Base-by-base conservation (phyloP, 2,329 filamentous ascomycete genomes). In the Diaporthe aspalathi region DNA sequence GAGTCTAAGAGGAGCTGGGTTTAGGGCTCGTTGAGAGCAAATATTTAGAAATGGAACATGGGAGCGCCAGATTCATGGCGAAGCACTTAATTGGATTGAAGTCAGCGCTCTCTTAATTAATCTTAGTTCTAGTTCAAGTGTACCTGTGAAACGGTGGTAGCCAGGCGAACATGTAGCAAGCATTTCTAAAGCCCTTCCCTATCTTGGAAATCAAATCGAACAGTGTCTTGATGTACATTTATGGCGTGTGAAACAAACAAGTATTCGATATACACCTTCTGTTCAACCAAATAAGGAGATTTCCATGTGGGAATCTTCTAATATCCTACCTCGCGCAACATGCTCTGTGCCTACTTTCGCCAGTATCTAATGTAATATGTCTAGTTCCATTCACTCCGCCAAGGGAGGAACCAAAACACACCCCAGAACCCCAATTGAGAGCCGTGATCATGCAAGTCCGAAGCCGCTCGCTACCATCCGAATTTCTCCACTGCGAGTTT, bases 401-500 rank as follows among this genome's bases (percentile, higher is more conserved):
- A n/a, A n/a, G n/a, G n/a, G n/a, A n/a, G n/a, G n/a, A n/a, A n/a
- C n/a, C n/a, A n/a, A n/a, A n/a, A n/a, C n/a, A 14, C 24, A 24
- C 1, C 17, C 14, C 20, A 11, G 12, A 20, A 63, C 27, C 17
- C 43, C 57, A 32, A 14, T 32, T 16, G 3, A n/a, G 22, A 56
- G 20, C 3, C 32, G 12, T 35, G 3, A 24, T 32, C 12, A 32
- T 49, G 57, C 57, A 35, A 32, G 29, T 20, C 22, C 24, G 24
- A 35, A 35, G 14, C 11, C 35, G 8, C 22, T 22, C 1, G 9
- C 76, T 70, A 92, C 90, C 90, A 92, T 1, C 89, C 90, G 83
- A 91, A 92, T 76, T 92, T 92, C 86, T 92, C 90, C 32, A 91
- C 86, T 35, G 84, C 81, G 62, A 92, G 81, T 68, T 83, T 78